Evolutionary conservation across 2,329 filamentous ascomycete species (phyloP).

Genomic region (Metarhizium sp.): DNA sequence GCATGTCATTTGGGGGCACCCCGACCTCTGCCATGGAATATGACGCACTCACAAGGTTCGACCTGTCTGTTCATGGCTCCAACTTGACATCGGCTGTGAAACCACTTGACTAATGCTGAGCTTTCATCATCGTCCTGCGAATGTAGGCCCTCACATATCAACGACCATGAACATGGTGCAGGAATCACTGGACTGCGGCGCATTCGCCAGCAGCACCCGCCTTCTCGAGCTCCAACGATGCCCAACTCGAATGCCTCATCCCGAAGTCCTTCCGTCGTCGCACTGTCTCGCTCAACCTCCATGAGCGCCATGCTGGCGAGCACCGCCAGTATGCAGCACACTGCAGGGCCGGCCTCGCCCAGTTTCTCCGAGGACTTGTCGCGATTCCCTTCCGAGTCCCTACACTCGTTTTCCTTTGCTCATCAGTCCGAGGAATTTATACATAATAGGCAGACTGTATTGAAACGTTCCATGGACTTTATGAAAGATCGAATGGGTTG

Average conservation of each 20-base stretch:
- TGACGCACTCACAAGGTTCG: constrained; percentile 65
- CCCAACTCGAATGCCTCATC: constrained; percentile 55
- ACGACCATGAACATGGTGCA: constrained; percentile 80
- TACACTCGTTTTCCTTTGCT: constrained; percentile 97
- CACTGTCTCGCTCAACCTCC: constrained; percentile 59
- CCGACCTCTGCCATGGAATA: constrained; percentile 48
- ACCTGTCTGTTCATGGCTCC: constrained; percentile 4
- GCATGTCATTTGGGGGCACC: constrained; percentile 70
- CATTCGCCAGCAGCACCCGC: constrained; percentile 74
- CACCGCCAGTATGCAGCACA: constrained; percentile 42
- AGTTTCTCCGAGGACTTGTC: constrained; percentile 80
- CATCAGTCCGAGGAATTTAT: constrained; percentile 89
- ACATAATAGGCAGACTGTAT: constrained; percentile 82
- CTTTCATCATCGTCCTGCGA: not conserved
- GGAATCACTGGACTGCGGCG: constrained; percentile 81
- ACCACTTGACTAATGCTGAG: not conserved
- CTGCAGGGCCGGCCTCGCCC: constrained; percentile 61
- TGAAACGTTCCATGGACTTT: constrained; percentile 92
- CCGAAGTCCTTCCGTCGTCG: constrained; percentile 45
- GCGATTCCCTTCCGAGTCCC: constrained; percentile 87
- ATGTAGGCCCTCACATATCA: constrained; percentile 67
- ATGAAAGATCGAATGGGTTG: constrained; percentile 89
- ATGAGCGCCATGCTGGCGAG: constrained; percentile 57
- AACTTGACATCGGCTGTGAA: not conserved
- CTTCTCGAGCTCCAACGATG: constrained; percentile 54